Percentiles rank a stretch among this genome's conserved stretches.
Conservation (phyloP, 1,284 basidiomycete species). For the Erythrobasidium hasegawianum region DNA sequence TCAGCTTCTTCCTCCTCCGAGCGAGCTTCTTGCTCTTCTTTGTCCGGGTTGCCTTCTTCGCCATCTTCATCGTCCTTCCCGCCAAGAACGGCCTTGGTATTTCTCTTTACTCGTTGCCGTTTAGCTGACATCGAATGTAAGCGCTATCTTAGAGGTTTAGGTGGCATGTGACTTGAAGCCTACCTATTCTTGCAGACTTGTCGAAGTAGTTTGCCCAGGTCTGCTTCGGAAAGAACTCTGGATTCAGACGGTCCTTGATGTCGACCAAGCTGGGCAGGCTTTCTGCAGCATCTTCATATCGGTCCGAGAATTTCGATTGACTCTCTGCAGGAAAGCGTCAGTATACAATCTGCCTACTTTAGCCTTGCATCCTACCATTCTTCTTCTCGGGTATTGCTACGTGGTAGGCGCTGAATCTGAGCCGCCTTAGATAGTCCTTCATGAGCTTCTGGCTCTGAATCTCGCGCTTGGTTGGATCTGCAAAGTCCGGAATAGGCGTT, state of each 20-base stretch:
- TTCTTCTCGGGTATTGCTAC: conserved; percentile 22
- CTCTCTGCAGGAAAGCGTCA: conserved; percentile 3
- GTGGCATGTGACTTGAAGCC: neutral
- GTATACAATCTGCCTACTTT: neutral
- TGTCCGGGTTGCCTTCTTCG: conserved; percentile 10
- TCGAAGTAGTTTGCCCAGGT: conserved; percentile 32
- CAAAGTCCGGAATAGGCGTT: conserved; percentile 14
- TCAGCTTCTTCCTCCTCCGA: conserved; percentile 28
- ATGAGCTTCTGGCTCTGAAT: conserved; percentile 22
- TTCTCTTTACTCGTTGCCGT: conserved; percentile 16
- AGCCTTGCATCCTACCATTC: conserved; percentile 6
- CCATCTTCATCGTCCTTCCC: conserved; percentile 19
- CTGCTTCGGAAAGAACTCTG: conserved; percentile 23
- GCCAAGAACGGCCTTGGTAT: conserved; percentile 12
- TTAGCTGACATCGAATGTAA: conserved; percentile 24
- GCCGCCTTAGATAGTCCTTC: conserved; percentile 17
- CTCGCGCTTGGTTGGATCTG: conserved; percentile 17
- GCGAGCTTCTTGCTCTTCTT: conserved; percentile 12
- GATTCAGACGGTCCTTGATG: conserved; percentile 28
- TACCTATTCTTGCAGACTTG: conserved; percentile 19
- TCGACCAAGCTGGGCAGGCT: conserved; percentile 12
- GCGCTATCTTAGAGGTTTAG: neutral
- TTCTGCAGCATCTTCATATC: conserved; percentile 31
- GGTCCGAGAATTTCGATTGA: conserved; percentile 29
- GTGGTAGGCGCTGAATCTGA: conserved; percentile 26